phyloP scores from a whole-genome alignment of 2,329 filamentous ascomycete species.

The Ascochyta clinopodiicola region DNA sequence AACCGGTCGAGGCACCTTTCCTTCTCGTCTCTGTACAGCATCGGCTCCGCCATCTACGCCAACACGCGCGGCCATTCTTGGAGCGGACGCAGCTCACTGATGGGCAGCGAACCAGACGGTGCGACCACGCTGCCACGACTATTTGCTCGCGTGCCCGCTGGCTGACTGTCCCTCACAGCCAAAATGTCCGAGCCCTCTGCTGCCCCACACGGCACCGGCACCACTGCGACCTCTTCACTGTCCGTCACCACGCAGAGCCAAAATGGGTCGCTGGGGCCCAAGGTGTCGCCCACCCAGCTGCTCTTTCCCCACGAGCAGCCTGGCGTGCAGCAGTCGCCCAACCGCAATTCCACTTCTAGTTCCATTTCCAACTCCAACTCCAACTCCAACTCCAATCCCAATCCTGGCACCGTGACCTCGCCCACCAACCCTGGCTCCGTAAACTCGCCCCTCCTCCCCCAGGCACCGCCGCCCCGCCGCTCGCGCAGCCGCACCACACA shows the following conservation, averaged over 20 bases:
- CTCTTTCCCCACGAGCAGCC: conserved; percentile 44
- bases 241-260: conserved; percentile 55
- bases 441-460: conserved; percentile 10
- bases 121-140: conserved; percentile 1
- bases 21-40: conserved; percentile 74
- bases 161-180: conserved; percentile 22
- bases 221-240: conserved; percentile 54
- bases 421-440: conserved; percentile 3
- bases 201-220: conserved; percentile 38
- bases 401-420: conserved; percentile 11
- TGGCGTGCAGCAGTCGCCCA: not conserved
- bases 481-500: conserved; percentile 61
- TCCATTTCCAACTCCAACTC: too few species aligned
- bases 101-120: conserved; percentile 56
- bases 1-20: conserved; percentile 66
- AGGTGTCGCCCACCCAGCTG: conserved; percentile 48
- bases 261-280: conserved; percentile 49
- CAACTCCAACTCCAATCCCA: not conserved
- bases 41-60: conserved; percentile 64
- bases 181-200: conserved; percentile 35
- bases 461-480: conserved; percentile 28
- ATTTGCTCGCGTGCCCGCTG: not conserved
- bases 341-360: conserved; percentile 6
- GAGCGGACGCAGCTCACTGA: conserved; percentile 55
- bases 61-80: conserved; percentile 60